Evolutionary conservation across 176 grass and related monocot species (phyloP).

Genomic region (Carex parvula): DNA sequence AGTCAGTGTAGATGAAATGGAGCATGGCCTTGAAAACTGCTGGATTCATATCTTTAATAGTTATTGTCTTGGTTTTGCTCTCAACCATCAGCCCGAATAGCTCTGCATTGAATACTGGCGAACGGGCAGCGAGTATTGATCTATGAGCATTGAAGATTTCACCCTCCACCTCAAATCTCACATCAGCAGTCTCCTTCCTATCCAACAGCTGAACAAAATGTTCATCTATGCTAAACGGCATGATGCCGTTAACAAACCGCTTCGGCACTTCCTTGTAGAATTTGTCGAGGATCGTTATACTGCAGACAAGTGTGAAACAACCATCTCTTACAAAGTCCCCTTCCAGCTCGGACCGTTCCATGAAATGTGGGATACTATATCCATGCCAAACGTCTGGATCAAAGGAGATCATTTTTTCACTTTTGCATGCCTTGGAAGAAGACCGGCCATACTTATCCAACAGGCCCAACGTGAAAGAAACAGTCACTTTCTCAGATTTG

Average conservation of each 20-base stretch:
- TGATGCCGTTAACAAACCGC: too few species aligned
- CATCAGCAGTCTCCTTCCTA: background rate
- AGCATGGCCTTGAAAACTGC: constrained; percentile 32
- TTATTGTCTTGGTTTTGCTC: background rate
- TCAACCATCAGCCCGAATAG: constrained; percentile 20
- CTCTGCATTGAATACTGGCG: constrained; percentile 33
- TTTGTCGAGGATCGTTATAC: background rate
- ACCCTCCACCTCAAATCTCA: background rate
- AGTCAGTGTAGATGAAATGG: constrained; percentile 41
- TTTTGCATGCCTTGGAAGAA: too few species aligned
- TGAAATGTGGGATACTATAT: too few species aligned
- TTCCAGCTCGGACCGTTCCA: too few species aligned
- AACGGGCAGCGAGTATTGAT: background rate
- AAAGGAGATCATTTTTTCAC: too few species aligned
- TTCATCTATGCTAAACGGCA: too few species aligned
- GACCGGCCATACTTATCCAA: too few species aligned
- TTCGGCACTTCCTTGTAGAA: background rate
- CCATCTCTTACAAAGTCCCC: background rate
- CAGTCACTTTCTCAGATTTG: too few species aligned
- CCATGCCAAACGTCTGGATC: too few species aligned
- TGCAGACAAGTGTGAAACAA: background rate
- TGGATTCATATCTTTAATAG: background rate
- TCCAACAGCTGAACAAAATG: constrained; percentile 3
- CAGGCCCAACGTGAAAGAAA: too few species aligned
- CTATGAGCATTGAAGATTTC: constrained; percentile 10